Evolutionary conservation across 1,284 basidiomycete genomes (phyloP).

Genomic region (Leccinum fuscescens): DNA sequence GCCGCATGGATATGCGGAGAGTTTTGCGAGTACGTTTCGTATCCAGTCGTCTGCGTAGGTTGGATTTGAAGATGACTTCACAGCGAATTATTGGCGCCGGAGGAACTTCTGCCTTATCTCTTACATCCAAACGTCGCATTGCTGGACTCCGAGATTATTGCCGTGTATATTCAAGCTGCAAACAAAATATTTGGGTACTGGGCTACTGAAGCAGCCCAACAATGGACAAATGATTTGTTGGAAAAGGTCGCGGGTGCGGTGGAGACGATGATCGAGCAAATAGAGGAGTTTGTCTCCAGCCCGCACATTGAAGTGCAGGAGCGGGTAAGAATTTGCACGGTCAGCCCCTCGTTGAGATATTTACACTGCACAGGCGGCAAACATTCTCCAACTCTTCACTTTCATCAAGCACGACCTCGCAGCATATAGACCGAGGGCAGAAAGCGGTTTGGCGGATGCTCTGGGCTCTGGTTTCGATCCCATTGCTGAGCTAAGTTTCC

Average conservation of each 20-base stretch:
- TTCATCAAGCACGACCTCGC: slow-evolving; percentile 83
- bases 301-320: slow-evolving; percentile 89
- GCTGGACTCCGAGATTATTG: too few species aligned
- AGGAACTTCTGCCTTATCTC: too few species aligned
- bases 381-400: slow-evolving; percentile 74
- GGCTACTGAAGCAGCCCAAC: neutral
- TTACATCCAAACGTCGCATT: too few species aligned
- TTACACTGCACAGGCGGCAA: slow-evolving; percentile 59
- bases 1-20: too few species aligned
- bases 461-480: slow-evolving; percentile 39
- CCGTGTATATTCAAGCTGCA: too few species aligned
- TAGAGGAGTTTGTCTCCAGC: slow-evolving; percentile 55
- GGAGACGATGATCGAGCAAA: slow-evolving; percentile 53
- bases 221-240: slow-evolving; percentile 73
- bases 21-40: too few species aligned
- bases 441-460: slow-evolving; percentile 39
- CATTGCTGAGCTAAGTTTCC: slow-evolving; percentile 51
- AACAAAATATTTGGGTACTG: too few species aligned
- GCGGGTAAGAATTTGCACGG: slow-evolving; percentile 58
- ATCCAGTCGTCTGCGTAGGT: too few species aligned
- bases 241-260: slow-evolving; percentile 62
- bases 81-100: too few species aligned
- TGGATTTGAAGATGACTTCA: too few species aligned
- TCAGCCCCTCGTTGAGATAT: neutral
- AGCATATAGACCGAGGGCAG: slow-evolving; percentile 48